Conservation (phyloP, 148 eudicot species). For the Camellia japonica region DNA sequence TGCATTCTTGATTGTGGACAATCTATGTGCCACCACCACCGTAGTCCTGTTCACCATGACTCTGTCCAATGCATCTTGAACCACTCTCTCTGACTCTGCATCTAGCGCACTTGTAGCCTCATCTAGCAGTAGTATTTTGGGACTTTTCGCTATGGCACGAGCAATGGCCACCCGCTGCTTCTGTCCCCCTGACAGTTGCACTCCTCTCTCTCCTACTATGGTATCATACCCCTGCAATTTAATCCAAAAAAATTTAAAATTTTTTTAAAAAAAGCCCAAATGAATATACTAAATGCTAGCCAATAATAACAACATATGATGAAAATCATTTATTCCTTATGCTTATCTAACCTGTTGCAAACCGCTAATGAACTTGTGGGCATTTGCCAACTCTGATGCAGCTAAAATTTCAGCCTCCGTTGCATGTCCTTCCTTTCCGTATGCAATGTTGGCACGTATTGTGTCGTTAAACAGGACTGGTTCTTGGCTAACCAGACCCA, state of each 20-base stretch:
- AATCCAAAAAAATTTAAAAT: no score
- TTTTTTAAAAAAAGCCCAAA: no score
- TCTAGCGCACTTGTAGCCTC: slow-evolving; percentile 2
- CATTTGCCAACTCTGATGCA: slow-evolving; percentile 12
- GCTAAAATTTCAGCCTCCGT: slow-evolving; percentile 2
- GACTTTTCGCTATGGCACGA: slow-evolving; percentile 5
- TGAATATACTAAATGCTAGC: no score
- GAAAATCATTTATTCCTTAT: background rate
- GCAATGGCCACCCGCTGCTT: slow-evolving; percentile 4
- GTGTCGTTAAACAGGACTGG: slow-evolving; percentile 4
- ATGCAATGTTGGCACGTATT: slow-evolving; percentile 2
- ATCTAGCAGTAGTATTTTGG: background rate
- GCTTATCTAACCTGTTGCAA: background rate
- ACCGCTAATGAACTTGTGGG: slow-evolving; percentile 6
- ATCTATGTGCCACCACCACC: slow-evolving; percentile 5
- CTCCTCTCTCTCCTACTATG: slow-evolving; percentile 1
- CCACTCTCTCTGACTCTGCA: slow-evolving; percentile 3
- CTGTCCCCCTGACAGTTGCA: slow-evolving; percentile 2
- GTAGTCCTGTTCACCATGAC: slow-evolving; percentile 2
- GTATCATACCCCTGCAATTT: background rate
- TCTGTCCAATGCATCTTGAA: background rate
- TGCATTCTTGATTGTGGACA: slow-evolving; percentile 6
- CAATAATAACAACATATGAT: background rate
- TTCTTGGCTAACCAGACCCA: slow-evolving; percentile 9
- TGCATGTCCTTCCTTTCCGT: background rate